These are phyloP conservation scores for Alternaria conjuncta DNA, from an alignment of 2,329 filamentous ascomycete genomes.

Conservation along the genomic window DNA sequence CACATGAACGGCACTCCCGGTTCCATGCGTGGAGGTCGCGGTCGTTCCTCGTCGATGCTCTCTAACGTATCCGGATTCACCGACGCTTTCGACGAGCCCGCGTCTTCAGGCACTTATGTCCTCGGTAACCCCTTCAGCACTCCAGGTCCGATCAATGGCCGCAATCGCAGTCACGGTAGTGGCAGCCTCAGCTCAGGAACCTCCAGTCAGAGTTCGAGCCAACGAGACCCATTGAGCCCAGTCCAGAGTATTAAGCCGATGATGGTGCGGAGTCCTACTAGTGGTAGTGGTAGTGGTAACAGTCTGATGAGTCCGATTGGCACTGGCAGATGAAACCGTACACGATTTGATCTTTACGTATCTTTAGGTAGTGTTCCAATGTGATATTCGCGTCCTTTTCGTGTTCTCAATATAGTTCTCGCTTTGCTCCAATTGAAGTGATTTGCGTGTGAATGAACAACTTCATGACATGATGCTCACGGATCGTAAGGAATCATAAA, in stretches of 20 bases:
- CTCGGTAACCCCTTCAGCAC: slow-evolving; percentile 48
- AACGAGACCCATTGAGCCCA: slow-evolving; percentile 49
- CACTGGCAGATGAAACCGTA: slow-evolving; percentile 29
- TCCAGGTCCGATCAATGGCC: slow-evolving; percentile 46
- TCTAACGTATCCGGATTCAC: slow-evolving; percentile 60
- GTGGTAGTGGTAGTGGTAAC: slow-evolving; percentile 38
- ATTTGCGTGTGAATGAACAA: not conserved
- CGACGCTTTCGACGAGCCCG: slow-evolving; percentile 51
- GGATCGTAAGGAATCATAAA: not conserved
- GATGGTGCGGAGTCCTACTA: slow-evolving; percentile 41
- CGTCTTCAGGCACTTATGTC: slow-evolving; percentile 32
- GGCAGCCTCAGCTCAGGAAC: slow-evolving; percentile 54
- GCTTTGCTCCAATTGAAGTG: not conserved
- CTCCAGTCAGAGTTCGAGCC: slow-evolving; percentile 48
- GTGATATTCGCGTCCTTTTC: slow-evolving; percentile 35
- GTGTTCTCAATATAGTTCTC: not conserved
- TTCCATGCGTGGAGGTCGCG: slow-evolving; percentile 49
- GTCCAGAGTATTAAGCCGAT: slow-evolving; percentile 42
- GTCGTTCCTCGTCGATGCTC: slow-evolving; percentile 60
- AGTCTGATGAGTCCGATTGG: slow-evolving; percentile 42
- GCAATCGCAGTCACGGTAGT: slow-evolving; percentile 57
- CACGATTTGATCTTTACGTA: slow-evolving; percentile 20
- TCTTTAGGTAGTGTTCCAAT: slow-evolving; percentile 34
- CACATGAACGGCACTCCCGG: slow-evolving; percentile 43
- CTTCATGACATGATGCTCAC: not conserved